phyloP scores from a whole-genome alignment of 139 green algal genomes.

The Parachlorella kessleri region DNA sequence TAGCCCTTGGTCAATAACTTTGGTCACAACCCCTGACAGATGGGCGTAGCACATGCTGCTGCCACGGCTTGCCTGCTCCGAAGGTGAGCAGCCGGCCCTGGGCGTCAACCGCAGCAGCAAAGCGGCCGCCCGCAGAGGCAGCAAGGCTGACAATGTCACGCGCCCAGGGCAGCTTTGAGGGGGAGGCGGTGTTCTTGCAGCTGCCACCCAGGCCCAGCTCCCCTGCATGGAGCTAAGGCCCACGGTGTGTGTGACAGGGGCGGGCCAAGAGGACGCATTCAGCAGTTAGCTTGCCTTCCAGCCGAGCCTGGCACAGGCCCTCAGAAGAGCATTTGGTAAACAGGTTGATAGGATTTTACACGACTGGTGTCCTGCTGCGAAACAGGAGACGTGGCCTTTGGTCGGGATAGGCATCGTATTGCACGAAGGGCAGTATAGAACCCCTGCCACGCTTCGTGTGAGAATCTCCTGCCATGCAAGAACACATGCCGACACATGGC shows the following conservation, averaged over 20 bases:
- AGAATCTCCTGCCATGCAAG: no score
- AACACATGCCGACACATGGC: no score
- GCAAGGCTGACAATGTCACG: background rate
- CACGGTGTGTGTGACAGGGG: no score
- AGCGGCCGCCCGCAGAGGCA: conserved; percentile 11
- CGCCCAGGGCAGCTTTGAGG: conserved; percentile 19
- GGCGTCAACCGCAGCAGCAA: conserved; percentile 7
- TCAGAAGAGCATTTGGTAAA: no score
- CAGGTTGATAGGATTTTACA: no score
- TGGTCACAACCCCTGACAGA: background rate
- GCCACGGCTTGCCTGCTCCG: background rate
- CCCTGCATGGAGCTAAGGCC: no score
- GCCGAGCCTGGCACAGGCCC: no score
- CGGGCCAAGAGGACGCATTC: no score
- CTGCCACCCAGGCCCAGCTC: conserved; percentile 17
- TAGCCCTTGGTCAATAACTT: background rate
- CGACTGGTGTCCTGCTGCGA: no score
- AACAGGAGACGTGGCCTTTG: background rate
- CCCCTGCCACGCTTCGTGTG: background rate
- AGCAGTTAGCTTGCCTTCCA: no score
- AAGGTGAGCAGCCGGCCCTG: conserved; percentile 13
- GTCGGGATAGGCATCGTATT: background rate
- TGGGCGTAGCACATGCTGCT: background rate
- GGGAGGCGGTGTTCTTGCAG: background rate
- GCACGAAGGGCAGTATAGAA: background rate